Base-by-base conservation (phyloP, 202 grass and related monocot genomes). In the Zoysia matrella region DNA sequence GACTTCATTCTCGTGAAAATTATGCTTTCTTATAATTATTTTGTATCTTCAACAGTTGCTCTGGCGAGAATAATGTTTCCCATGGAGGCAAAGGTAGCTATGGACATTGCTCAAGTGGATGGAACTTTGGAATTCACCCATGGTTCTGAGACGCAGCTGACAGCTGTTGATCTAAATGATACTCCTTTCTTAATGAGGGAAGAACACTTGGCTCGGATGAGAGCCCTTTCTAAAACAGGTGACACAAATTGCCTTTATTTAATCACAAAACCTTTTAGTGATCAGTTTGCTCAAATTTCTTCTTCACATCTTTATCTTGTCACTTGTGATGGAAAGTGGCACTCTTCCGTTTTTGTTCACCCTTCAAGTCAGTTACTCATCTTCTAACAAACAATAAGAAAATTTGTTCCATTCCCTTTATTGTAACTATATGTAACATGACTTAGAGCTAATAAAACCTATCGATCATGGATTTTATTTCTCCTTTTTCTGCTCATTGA, bases 61-160 rank as follows among this genome's bases (percentile, higher is more conserved):
- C 86, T 99, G 64, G 96, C 93, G 1, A 95, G 72, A 65, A 82
- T 99, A 76, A 66, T 99, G 77, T 99, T 96, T 82, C 96, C 96
- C 13, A 90, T 83, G 89, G 96, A 99, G 72, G 96, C 96, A 76
- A 92, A 56, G 85, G 51, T 96, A 67, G 96, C 96, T 2, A 99
- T 96, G 93, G 96, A 95, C 78, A 91, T 95, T 90, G 96, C 96
- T 71, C 93, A 99, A 84, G 96, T 96, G 42, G 93, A 99, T 74
- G 93, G 91, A 47, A 99, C 96, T 8, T 69, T 87, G 73, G 96
- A 99, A 82, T 99, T 95, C 51, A 92, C 63, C 65, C 60, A 87
- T 52, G 83, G 85, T 78, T 93, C 80, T 7, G 83, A 68, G 43
- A 94, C 67, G 8, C 82, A 69, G 4, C 69, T 13, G 43, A 60